A percentile compares a stretch with the other conserved stretches of the same genome.
These are phyloP conservation scores for Oenanthe sinensis DNA, from an alignment of 129 eudicot species.

Conservation along the genomic window DNA sequence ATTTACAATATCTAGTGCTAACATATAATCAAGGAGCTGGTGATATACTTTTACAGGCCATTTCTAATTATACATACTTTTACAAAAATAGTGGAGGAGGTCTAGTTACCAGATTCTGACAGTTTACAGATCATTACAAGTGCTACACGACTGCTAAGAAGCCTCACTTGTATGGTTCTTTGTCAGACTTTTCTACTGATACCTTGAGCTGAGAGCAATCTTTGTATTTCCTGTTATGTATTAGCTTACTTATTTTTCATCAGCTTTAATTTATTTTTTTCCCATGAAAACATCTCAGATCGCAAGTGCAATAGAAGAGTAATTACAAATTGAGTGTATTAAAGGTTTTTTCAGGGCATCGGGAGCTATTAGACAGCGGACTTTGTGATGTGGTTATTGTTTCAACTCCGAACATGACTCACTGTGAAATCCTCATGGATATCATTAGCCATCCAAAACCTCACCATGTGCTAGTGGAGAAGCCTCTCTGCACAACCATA, in stretches of 20 bases:
- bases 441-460: slow-evolving; percentile 70
- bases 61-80: neutral
- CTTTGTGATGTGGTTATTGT: slow-evolving; percentile 82
- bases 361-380: slow-evolving; percentile 73
- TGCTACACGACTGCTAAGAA: neutral
- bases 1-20: too few species aligned
- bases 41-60: neutral
- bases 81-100: neutral
- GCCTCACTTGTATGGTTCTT: neutral
- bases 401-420: slow-evolving; percentile 97
- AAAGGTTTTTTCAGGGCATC: slow-evolving; percentile 79
- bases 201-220: neutral
- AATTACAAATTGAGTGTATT: neutral
- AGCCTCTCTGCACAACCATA: slow-evolving; percentile 91
- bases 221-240: neutral
- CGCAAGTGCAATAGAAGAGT: neutral
- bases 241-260: neutral
- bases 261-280: neutral
- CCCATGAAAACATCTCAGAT: neutral
- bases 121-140: neutral
- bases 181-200: neutral
- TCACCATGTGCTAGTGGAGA: slow-evolving; percentile 90
- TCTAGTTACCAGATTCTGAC: neutral
- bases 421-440: slow-evolving; percentile 82
- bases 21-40: neutral